Conservation (phyloP, 2,329 filamentous ascomycete species). For the Ambrosiella cleistominuta region DNA sequence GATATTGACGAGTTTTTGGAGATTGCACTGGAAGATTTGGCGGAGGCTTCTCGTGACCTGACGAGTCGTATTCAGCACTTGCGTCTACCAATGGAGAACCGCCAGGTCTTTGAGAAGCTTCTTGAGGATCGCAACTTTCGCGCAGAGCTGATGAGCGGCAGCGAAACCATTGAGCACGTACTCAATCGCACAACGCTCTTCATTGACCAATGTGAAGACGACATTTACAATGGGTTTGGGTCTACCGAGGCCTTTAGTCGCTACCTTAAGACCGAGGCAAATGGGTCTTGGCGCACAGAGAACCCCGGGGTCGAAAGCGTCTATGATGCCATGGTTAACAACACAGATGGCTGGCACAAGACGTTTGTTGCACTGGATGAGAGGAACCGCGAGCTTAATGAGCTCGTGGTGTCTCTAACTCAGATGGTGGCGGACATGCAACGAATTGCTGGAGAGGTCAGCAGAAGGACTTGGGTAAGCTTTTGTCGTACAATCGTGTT, state of each 20-base stretch:
- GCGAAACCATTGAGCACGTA: slow-evolving; percentile 81
- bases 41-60: slow-evolving; percentile 61
- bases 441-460: slow-evolving; percentile 65
- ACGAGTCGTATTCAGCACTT: slow-evolving; percentile 63
- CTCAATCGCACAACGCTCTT: slow-evolving; percentile 59
- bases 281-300: slow-evolving; percentile 41
- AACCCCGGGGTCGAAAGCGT: slow-evolving; percentile 51
- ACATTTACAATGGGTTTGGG: slow-evolving; percentile 60
- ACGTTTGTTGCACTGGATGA: slow-evolving; percentile 61
- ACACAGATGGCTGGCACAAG: slow-evolving; percentile 75
- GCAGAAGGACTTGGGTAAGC: slow-evolving; percentile 57
- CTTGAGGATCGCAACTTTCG: slow-evolving; percentile 72
- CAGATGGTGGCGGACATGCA: slow-evolving; percentile 77
- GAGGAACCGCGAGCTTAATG: slow-evolving; percentile 45
- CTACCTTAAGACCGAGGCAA: slow-evolving; percentile 52
- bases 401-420: slow-evolving; percentile 42
- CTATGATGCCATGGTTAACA: slow-evolving; percentile 79
- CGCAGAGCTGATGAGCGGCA: slow-evolving; percentile 64
- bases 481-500: neutral
- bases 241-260: slow-evolving; percentile 59
- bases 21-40: slow-evolving; percentile 68
- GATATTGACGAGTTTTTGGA: slow-evolving; percentile 87
- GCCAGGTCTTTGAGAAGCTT: slow-evolving; percentile 70
- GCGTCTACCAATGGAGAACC: slow-evolving; percentile 67
- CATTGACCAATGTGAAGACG: slow-evolving; percentile 60